These are phyloP conservation scores for Colletotrichum viniferum DNA, from an alignment of 2,329 filamentous ascomycete species.

Conservation along the genomic window DNA sequence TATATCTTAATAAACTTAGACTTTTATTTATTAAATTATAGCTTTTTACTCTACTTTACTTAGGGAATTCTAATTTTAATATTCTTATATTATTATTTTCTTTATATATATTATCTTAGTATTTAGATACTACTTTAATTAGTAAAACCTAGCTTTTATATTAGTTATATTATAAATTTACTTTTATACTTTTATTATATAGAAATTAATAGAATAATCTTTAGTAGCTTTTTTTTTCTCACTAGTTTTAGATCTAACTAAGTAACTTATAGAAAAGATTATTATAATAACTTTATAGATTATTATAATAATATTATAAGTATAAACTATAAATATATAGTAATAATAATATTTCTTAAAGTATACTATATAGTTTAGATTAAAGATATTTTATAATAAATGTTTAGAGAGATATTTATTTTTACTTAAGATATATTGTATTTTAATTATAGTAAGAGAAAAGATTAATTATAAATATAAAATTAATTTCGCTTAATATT, in stretches of 20 bases:
- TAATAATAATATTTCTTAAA: background rate
- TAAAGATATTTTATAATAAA: background rate
- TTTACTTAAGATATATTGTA: background rate
- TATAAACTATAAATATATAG: background rate
- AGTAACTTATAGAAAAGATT: too few relatives aligned
- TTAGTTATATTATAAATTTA: background rate
- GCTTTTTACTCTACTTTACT: background rate
- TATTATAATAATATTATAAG: too few relatives aligned
- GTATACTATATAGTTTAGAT: background rate
- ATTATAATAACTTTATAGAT: background rate
- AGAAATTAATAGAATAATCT: background rate
- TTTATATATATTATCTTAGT: too few relatives aligned
- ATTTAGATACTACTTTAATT: background rate
- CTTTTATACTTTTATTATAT: background rate
- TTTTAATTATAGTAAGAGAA: too few relatives aligned
- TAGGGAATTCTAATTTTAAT: background rate
- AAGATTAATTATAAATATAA: background rate
- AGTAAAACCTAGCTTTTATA: background rate
- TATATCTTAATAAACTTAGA: too few relatives aligned
- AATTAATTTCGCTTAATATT: background rate
- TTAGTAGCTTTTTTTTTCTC: background rate
- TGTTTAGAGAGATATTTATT: background rate
- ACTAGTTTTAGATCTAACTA: background rate
- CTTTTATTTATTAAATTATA: too few relatives aligned
- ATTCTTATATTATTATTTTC: background rate